Evolutionary conservation across 169 alveolate species (phyloP), one percentile per base, ranked within the genome.

Genomic region (Babesia sp.): DNA sequence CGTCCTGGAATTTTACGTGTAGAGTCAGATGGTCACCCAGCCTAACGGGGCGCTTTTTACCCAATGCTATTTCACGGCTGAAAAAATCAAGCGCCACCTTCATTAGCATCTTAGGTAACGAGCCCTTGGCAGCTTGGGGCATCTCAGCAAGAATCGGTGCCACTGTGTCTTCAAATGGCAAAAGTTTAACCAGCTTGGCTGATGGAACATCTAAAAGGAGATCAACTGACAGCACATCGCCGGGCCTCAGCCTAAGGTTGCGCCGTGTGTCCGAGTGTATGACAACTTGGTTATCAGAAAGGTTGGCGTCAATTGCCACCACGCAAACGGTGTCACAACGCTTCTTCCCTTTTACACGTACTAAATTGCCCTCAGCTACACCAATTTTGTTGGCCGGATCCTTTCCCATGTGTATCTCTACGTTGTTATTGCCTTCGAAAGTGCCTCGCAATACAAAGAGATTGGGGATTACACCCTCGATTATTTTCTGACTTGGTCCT

Each of bases 21-120:
- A 81, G 63, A 9, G 78, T 63, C 39, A 81, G 46, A 31, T 81
- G 89, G 60, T 81, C 89, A 5, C 89, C 89, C 55, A 81, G 73
- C 2, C 81, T 33, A 1, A 81, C 76, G 6, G 89, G 89, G 18
- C 76, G 72, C 34, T 66, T 11, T 16, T 33, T 68, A 16, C 87
- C 83, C 69, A 53, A 28, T 34, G 71, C 56, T 41, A 79, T 60
- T 37, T 79, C 83, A 24, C 67, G 64, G 41, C 81, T 66, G 57
- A 79, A 79, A 39, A 66, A 79, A 22, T 79, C 87, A 24, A 66
- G 71, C 22, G 67, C 41, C 2, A 79, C 71, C 29, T 79, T 79
- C 71, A 66, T 79, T 12, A 79, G 51, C 63, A 71, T 70, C 61
- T 64, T 64, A 53, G 74, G 74, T 22, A 64, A 36, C 51, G 64